These are phyloP conservation scores for Ogataea henricii DNA, from an alignment of 805 yeast species.

Conservation along the genomic window DNA sequence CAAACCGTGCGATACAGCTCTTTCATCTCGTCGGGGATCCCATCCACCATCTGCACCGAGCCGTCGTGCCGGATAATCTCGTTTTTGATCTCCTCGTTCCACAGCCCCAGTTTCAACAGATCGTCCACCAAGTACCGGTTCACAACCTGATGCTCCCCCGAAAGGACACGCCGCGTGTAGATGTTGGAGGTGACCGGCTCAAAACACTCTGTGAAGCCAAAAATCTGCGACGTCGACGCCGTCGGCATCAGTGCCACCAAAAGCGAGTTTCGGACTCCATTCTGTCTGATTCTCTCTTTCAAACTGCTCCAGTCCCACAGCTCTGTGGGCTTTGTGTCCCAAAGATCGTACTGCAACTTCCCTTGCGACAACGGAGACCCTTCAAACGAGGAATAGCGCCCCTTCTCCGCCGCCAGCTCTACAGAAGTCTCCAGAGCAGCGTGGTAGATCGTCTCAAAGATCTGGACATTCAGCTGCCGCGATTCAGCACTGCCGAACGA, in stretches of 20 bases:
- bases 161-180: constrained; percentile 84
- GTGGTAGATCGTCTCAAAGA: constrained; percentile 94
- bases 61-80: constrained; percentile 77
- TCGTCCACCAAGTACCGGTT: constrained; percentile 85
- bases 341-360: constrained; percentile 79
- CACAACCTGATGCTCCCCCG: constrained; percentile 93
- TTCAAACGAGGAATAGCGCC: constrained; percentile 68
- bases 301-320: constrained; percentile 85
- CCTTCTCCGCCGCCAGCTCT: constrained; percentile 71
- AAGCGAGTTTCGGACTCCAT: constrained; percentile 85
- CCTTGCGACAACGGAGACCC: constrained; percentile 95
- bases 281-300: constrained; percentile 55
- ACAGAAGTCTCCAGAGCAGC: constrained; percentile 86
- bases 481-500: constrained; percentile 89
- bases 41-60: constrained; percentile 75
- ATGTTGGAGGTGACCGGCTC: constrained; percentile 95
- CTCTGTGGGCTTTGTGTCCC: constrained; percentile 78
- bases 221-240: constrained; percentile 93
- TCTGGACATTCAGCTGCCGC: constrained; percentile 70
- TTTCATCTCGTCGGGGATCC: constrained; percentile 74
- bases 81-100: constrained; percentile 81
- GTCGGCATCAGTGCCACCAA: constrained; percentile 97
- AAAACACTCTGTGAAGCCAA: constrained; percentile 93
- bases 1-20: constrained; percentile 90
- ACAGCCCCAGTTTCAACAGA: constrained; percentile 75